Evolutionary conservation across 2,329 filamentous ascomycete species (phyloP).

Genomic region (Fusarium setosum): DNA sequence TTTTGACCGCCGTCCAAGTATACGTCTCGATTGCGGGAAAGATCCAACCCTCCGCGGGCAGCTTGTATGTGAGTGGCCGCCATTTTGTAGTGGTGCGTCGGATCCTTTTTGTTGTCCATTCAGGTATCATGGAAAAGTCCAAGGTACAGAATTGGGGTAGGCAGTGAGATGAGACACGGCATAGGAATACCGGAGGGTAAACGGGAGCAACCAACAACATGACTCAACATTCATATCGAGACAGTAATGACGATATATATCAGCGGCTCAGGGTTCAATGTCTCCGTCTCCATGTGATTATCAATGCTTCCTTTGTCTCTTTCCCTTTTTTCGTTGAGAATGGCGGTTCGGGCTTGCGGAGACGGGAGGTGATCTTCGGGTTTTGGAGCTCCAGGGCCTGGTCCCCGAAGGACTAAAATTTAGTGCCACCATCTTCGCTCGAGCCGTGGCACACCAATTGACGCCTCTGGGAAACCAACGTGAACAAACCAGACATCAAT

Average conservation of each 20-base stretch:
- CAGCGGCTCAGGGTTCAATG: not conserved
- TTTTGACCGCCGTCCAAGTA: not conserved
- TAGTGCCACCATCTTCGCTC: conserved; percentile 4
- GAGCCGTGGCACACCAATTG: conserved; percentile 18
- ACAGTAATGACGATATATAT: not conserved
- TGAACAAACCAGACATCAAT: conserved; percentile 6
- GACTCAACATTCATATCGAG: not conserved
- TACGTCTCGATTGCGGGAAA: not conserved
- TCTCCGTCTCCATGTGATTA: not conserved
- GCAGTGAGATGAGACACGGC: not conserved
- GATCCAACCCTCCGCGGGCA: conserved; percentile 18
- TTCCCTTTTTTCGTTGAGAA: not conserved
- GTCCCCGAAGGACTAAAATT: conserved; percentile 11
- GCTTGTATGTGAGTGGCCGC: not conserved
- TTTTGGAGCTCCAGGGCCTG: conserved; percentile 23
- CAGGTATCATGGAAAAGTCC: not conserved
- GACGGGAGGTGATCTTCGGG: not conserved
- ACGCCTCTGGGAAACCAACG: conserved; percentile 26
- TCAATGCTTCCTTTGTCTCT: not conserved
- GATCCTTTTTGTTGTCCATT: conserved; percentile 7
- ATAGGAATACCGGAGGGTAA: not conserved
- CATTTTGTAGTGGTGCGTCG: not conserved
- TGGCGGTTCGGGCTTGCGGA: conserved; percentile 2
- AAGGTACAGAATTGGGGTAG: no score
- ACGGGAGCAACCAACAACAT: not conserved